These are phyloP conservation scores for Dioszegia crocea DNA, from an alignment of 768 basidiomycete genomes.

Conservation along the genomic window DNA sequence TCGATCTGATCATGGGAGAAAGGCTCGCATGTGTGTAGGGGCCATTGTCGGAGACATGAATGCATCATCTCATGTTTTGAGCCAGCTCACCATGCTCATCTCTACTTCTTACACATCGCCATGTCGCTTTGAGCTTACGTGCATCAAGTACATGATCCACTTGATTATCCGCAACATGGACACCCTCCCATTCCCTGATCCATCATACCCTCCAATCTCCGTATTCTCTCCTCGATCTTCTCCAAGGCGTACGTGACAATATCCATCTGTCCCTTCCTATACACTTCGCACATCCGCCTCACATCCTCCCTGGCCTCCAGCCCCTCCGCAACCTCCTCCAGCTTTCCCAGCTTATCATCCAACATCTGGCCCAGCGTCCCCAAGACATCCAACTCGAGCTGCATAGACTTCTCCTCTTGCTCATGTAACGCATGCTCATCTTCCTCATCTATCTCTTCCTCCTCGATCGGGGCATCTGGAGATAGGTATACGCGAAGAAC, in stretches of 20 bases:
- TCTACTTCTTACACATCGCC: too few species aligned
- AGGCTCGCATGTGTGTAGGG: too few species aligned
- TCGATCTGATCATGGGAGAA: too few species aligned
- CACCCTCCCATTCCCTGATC: slow-evolving; percentile 31
- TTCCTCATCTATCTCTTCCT: slow-evolving; percentile 41
- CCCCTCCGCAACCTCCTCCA: slow-evolving; percentile 5
- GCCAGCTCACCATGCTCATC: too few species aligned
- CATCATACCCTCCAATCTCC: slow-evolving; percentile 32
- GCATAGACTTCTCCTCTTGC: slow-evolving; percentile 43
- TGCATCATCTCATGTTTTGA: too few species aligned
- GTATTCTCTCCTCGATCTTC: slow-evolving; percentile 30
- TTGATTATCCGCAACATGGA: slow-evolving; percentile 1
- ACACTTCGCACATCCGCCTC: slow-evolving; percentile 62
- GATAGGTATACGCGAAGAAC: slow-evolving; percentile 45
- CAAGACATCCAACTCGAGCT: slow-evolving; percentile 67
- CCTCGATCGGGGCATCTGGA: slow-evolving; percentile 1
- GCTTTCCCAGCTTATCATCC: slow-evolving; percentile 37
- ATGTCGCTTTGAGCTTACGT: too few species aligned
- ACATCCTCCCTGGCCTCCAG: slow-evolving; percentile 55
- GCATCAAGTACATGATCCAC: too few species aligned
- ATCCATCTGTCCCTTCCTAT: slow-evolving; percentile 59
- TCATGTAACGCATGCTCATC: slow-evolving; percentile 38
- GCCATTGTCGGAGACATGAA: too few species aligned
- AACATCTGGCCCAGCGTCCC: slow-evolving; percentile 67
- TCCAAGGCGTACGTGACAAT: slow-evolving; percentile 33